These are phyloP conservation scores for Colletotrichum tanaceti DNA, from an alignment of 2,329 filamentous ascomycete species.

Conservation along the genomic window DNA sequence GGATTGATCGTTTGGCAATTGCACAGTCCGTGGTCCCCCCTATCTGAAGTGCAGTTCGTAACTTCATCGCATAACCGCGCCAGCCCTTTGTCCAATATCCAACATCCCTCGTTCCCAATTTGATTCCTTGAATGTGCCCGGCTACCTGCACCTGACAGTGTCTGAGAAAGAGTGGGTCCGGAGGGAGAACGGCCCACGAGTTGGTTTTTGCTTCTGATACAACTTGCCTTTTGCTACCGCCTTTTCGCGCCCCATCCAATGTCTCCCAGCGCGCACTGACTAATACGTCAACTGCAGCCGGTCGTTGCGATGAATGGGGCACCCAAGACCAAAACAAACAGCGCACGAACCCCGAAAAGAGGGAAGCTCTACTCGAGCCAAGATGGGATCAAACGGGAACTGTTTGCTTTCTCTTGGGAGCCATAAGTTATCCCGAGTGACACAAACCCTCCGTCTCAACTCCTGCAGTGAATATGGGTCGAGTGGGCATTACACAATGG, in stretches of 20 bases:
- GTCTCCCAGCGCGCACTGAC: conserved; percentile 20
- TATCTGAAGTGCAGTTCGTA: conserved; percentile 17
- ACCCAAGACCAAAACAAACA: not conserved
- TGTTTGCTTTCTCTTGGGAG: conserved; percentile 26
- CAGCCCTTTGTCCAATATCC: not conserved
- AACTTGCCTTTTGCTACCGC: conserved; percentile 10
- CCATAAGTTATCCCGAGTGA: conserved; percentile 3
- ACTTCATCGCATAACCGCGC: conserved; percentile 26
- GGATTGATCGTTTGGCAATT: not conserved
- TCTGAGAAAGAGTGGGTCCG: not conserved
- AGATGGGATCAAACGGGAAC: conserved; percentile 36
- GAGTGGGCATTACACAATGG: not conserved
- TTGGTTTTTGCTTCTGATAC: conserved; percentile 3
- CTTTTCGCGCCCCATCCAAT: conserved; percentile 4
- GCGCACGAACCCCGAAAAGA: not conserved
- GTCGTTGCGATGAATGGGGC: no score
- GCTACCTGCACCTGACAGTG: conserved; percentile 4
- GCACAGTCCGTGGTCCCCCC: no score
- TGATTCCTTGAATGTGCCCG: conserved; percentile 4
- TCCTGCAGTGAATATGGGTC: not conserved
- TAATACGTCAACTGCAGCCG: conserved; percentile 26
- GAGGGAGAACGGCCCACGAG: conserved; percentile 1
- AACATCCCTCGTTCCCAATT: no score
- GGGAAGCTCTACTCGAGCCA: conserved; percentile 36
- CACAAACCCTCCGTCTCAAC: conserved; percentile 15